Conservation (phyloP, 371 early-diverging fungal genomes). For the Mortierella polycephala region DNA sequence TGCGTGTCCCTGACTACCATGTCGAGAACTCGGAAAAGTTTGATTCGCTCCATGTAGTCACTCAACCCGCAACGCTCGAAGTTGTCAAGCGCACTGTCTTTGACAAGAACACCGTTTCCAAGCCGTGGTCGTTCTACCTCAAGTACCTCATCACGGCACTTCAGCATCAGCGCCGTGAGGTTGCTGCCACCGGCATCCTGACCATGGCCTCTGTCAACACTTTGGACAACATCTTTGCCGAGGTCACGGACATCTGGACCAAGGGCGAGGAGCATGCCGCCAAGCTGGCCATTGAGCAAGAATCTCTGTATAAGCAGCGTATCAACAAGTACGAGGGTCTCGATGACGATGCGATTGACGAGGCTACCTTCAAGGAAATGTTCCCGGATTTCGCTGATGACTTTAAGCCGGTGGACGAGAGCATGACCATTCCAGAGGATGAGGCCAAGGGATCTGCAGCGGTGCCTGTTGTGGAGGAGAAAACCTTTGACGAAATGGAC, state of each 20-base stretch:
- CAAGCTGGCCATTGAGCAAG: constrained; percentile 75
- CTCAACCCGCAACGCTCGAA: constrained; percentile 57
- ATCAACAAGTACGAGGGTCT: constrained; percentile 70
- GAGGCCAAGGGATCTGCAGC: constrained; percentile 36
- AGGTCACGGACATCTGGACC: constrained; percentile 78
- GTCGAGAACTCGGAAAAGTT: constrained; percentile 49
- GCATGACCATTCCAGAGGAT: constrained; percentile 46
- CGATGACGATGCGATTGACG: constrained; percentile 80
- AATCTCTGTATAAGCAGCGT: constrained; percentile 79
- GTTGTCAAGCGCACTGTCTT: constrained; percentile 64
- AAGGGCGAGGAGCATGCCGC: constrained; percentile 76
- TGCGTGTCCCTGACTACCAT: constrained; percentile 58
- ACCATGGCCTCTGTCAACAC: constrained; percentile 61
- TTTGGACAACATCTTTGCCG: constrained; percentile 67
- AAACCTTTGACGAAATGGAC: constrained; percentile 66
- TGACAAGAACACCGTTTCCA: constrained; percentile 59
- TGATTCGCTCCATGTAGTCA: constrained; percentile 60
- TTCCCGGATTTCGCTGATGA: constrained; percentile 84
- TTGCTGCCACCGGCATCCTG: constrained; percentile 68
- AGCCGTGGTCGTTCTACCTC: constrained; percentile 75
- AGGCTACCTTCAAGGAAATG: constrained; percentile 72
- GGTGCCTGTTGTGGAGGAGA: constrained; percentile 62
- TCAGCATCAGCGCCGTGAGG: constrained; percentile 61
- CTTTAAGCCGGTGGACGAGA: constrained; percentile 57
- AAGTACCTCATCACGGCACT: constrained; percentile 69